Base-by-base conservation (phyloP, 208 protist genomes). In the Trypanosoma scelopori region DNA sequence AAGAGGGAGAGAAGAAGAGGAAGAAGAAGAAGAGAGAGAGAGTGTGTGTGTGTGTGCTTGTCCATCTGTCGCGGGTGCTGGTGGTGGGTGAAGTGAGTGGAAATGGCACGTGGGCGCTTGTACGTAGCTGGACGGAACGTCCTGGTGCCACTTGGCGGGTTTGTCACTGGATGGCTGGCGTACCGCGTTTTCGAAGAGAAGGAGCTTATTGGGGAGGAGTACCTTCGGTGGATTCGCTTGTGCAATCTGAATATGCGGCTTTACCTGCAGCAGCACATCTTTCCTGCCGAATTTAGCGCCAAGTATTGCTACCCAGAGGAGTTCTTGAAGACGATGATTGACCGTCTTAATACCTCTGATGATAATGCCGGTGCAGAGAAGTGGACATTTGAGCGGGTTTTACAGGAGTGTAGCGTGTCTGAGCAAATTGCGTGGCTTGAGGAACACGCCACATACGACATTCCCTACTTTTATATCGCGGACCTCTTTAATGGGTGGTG, bases 401-500 rank as follows among this genome's bases (percentile, higher is more conserved):
- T 95, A 27, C 20, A 49, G 22, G 76, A 95, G 51, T 95, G 90
- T 66, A 67, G 74, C 20, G 61, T 91, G 50, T 42, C 66, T 18
- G 82, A 92, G 62, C 90, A 95, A 66, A 78, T 95, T 28, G 74
- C 65, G 15, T 95, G 79, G 65, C 79, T 95, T 18, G 84, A 91
- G 69, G 86, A 95, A 45, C 90, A 95, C 68, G 77, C 83, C 3
- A 71, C 64, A 7, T 79, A 93, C 48, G 87, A 92, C 23, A 92
- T 95, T 63, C 90, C 90, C 45, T 95, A 93, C 69, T 93, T 95
- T 61, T 95, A 92, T 81, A 93, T 93, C 66, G 78, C 82, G 15
- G 90, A 95, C 56, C 43, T 95, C 42, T 90, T 95, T 72, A 77
- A 92, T 62, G 76, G 85, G 13, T 95, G 90, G 90, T 77, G 82